Evolutionary conservation across 768 basidiomycete species (phyloP).

Genomic region (Tulasnella sp.): DNA sequence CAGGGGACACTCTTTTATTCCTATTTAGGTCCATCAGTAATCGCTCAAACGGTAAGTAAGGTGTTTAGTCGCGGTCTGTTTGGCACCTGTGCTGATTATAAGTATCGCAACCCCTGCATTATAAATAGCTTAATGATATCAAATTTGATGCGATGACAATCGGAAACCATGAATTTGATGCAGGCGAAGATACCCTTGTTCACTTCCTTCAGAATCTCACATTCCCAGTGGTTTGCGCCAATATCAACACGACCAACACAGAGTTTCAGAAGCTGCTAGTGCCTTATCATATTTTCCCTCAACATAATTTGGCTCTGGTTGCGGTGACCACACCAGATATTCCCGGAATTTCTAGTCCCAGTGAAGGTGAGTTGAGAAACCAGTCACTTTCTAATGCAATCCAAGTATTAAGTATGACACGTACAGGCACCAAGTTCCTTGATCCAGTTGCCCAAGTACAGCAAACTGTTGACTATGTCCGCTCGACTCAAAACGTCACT

Average conservation of each 20-base stretch:
- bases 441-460: conserved; percentile 26
- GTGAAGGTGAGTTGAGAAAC: background rate
- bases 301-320: conserved; percentile 32
- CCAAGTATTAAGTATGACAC: background rate
- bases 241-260: conserved; percentile 30
- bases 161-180: conserved; percentile 39
- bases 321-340: conserved; percentile 34
- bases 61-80: no score
- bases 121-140: conserved; percentile 35
- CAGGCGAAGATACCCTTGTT: conserved; percentile 31
- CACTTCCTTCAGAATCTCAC: conserved; percentile 30
- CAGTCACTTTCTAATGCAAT: background rate
- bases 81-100: no score
- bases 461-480: conserved; percentile 29
- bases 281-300: conserved; percentile 31
- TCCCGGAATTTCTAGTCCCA: conserved; percentile 29
- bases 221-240: conserved; percentile 35
- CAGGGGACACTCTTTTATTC: conserved; percentile 36
- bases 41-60: conserved; percentile 29
- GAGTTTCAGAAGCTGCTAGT: conserved; percentile 24
- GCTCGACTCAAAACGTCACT: conserved; percentile 26
- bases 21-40: conserved; percentile 34
- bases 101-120: no score
- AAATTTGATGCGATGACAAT: conserved; percentile 35
- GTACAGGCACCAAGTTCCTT: no score